Conservation (phyloP, 305 asterid species). For the Petunia hybrid region DNA sequence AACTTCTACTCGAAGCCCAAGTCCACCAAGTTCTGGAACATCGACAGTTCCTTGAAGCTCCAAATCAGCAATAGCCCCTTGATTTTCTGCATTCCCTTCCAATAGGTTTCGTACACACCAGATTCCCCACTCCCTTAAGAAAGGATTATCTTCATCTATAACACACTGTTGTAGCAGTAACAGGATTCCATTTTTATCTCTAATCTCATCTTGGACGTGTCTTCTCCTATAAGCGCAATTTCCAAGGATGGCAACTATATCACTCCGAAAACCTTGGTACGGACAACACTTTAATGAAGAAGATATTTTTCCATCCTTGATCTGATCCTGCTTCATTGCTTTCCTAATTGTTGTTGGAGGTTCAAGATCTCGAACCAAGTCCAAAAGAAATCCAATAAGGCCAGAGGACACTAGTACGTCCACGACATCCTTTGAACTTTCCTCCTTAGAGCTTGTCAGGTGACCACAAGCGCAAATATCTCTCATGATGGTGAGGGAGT, state of each 20-base stretch:
- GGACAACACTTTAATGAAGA: slow-evolving; percentile 53
- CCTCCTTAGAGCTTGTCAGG: slow-evolving; percentile 36
- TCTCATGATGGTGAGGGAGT: slow-evolving; percentile 68
- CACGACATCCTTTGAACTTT: too few relatives aligned
- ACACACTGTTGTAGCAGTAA: slow-evolving; percentile 72
- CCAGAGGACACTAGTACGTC: slow-evolving; percentile 57
- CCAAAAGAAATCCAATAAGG: slow-evolving; percentile 61
- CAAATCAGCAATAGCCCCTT: slow-evolving; percentile 53
- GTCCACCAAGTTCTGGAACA: slow-evolving; percentile 62
- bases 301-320: slow-evolving; percentile 35
- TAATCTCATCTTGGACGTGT: slow-evolving; percentile 69
- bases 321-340: slow-evolving; percentile 44
- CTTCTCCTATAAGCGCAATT: slow-evolving; percentile 66
- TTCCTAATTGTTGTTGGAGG: slow-evolving; percentile 69
- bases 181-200: slow-evolving; percentile 68
- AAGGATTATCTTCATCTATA: slow-evolving; percentile 78
- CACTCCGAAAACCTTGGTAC: slow-evolving; percentile 81
- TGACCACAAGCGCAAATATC: slow-evolving; percentile 60
- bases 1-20: slow-evolving; percentile 73
- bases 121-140: slow-evolving; percentile 87
- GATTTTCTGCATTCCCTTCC: slow-evolving; percentile 75
- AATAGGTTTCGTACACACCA: slow-evolving; percentile 68
- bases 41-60: slow-evolving; percentile 71
- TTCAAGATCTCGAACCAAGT: slow-evolving; percentile 64
- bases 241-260: slow-evolving; percentile 70